A percentile compares a stretch with the other conserved stretches of the same genome.
phyloP scores from a whole-genome alignment of 345 rosid genomes.

The Angophora floribunda region DNA sequence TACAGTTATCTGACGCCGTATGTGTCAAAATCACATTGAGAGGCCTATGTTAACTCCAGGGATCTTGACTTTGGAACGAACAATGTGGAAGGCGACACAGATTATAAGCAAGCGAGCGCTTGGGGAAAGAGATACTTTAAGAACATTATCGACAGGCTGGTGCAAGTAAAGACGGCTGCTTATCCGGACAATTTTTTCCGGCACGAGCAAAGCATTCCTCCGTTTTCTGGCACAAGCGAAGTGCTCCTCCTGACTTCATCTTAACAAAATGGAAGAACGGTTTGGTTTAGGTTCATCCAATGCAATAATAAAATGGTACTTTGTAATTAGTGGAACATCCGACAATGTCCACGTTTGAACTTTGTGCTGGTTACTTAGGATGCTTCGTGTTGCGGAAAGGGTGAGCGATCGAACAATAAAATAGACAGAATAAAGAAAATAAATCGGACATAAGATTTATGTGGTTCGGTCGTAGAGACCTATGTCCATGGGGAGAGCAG shows the following conservation, averaged over 20 bases:
- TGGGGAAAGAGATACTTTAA: constrained; percentile 8
- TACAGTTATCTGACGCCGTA: background rate
- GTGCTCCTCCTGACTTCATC: background rate
- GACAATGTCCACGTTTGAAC: background rate
- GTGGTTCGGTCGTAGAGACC: too few relatives aligned
- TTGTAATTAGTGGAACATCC: background rate
- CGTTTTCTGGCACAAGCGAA: background rate
- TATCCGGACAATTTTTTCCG: constrained; percentile 22
- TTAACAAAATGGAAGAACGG: too few relatives aligned
- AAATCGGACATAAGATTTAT: too few relatives aligned
- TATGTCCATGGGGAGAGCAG: too few relatives aligned
- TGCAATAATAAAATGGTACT: background rate
- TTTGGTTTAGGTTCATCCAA: background rate
- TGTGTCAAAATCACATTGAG: background rate
- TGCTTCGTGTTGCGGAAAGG: too few relatives aligned
- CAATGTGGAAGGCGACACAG: background rate
- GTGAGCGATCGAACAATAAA: too few relatives aligned
- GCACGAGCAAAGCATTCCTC: background rate
- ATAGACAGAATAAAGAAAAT: too few relatives aligned
- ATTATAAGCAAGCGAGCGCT: constrained; percentile 14
- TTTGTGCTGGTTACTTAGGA: background rate
- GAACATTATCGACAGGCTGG: constrained; percentile 17
- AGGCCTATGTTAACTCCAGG: background rate
- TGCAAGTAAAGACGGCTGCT: constrained; percentile 14
- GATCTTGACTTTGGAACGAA: background rate